phyloP scores from a whole-genome alignment of 495 filamentous ascomycete species.

The Cercophora scortea region DNA sequence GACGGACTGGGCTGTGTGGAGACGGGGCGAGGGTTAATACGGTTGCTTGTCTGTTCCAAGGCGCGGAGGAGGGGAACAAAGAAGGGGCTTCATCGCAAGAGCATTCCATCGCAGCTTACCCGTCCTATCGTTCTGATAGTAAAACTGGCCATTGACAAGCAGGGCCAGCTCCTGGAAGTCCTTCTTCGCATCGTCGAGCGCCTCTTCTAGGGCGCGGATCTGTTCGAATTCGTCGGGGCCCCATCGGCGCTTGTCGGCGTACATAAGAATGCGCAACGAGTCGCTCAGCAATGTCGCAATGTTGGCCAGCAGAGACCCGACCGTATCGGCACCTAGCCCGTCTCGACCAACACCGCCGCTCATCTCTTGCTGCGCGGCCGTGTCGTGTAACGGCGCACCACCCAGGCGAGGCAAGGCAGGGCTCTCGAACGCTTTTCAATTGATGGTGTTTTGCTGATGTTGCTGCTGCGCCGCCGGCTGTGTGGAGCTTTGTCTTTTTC shows the following conservation, averaged over 20 bases:
- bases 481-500: no score
- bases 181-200: slow-evolving; percentile 42
- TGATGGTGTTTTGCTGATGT: no score
- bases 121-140: slow-evolving; percentile 42
- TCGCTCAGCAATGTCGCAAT: slow-evolving; percentile 38
- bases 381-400: no score
- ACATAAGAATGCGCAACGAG: slow-evolving; percentile 37
- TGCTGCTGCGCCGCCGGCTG: no score
- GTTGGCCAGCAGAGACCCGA: slow-evolving; percentile 39
- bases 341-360: background rate
- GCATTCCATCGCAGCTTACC: slow-evolving; percentile 17
- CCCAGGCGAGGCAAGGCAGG: no score
- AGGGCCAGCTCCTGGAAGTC: slow-evolving; percentile 42
- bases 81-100: background rate
- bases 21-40: background rate
- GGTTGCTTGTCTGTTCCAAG: background rate
- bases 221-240: slow-evolving; percentile 43
- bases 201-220: slow-evolving; percentile 35
- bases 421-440: no score
- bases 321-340: slow-evolving; percentile 27
- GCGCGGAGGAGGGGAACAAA: slow-evolving; percentile 6
- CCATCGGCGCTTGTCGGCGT: slow-evolving; percentile 44
- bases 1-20: slow-evolving; percentile 32
- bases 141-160: slow-evolving; percentile 37
- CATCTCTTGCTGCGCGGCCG: no score